Percentiles rank a stretch among this genome's conserved stretches.
These are phyloP conservation scores for Cynara cardunculus DNA, from an alignment of 129 eudicot genomes.

Conservation along the genomic window DNA sequence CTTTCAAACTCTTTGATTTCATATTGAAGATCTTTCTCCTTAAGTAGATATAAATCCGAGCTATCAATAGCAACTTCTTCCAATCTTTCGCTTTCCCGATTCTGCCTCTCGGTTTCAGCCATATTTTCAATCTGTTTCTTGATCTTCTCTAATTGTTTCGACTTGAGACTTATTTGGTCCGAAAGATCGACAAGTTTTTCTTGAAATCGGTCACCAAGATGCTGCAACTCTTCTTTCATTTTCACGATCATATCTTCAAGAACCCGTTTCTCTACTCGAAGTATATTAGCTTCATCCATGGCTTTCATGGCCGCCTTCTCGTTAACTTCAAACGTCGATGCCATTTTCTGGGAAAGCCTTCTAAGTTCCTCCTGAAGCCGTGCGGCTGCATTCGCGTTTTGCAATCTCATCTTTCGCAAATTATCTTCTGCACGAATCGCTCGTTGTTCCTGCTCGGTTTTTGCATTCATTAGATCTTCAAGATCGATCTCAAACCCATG, in stretches of 20 bases:
- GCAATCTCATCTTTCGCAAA: constrained; percentile 57
- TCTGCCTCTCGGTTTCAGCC: constrained; percentile 33
- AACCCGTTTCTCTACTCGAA: constrained; percentile 49
- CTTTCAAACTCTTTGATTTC: constrained; percentile 58
- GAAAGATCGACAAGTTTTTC: constrained; percentile 41
- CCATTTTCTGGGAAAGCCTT: constrained; percentile 73
- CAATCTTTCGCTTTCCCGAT: constrained; percentile 40
- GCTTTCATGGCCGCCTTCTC: constrained; percentile 69
- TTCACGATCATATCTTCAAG: constrained; percentile 53
- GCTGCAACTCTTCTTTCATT: constrained; percentile 40
- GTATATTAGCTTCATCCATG: constrained; percentile 55
- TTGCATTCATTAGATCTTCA: constrained; percentile 48
- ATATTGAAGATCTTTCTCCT: constrained; percentile 63
- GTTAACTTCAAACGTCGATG: constrained; percentile 60
- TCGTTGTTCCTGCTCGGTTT: constrained; percentile 71
- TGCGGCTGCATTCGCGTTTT: constrained; percentile 69
- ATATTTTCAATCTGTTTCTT: constrained; percentile 38
- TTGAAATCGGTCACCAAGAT: constrained; percentile 41
- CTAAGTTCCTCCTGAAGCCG: constrained; percentile 80
- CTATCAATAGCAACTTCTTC: constrained; percentile 51
- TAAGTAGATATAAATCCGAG: constrained; percentile 46
- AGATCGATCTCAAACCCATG: constrained; percentile 61
- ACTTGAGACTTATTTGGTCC: constrained; percentile 36
- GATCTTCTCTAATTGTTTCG: constrained; percentile 38
- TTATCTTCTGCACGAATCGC: constrained; percentile 66